These are phyloP conservation scores for Penicillium crustosum DNA, from an alignment of 2,329 filamentous ascomycete species.

Conservation along the genomic window DNA sequence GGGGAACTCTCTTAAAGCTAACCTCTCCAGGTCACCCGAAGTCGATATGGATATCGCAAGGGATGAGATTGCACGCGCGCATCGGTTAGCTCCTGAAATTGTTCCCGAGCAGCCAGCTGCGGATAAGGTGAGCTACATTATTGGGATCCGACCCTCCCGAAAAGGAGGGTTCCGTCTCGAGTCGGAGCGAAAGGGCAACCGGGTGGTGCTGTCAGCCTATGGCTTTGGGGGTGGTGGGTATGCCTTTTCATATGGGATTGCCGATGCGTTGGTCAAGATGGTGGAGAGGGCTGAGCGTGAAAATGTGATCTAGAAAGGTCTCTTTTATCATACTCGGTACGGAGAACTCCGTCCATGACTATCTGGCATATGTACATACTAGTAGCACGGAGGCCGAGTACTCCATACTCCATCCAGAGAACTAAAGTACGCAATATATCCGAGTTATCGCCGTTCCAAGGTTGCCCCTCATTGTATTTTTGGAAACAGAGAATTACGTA, in stretches of 20 bases:
- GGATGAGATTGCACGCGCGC: constrained; percentile 42
- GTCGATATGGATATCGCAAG: constrained; percentile 38
- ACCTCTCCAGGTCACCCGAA: constrained; percentile 32
- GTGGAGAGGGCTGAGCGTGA: constrained; percentile 35
- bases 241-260: constrained; percentile 40
- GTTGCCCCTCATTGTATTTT: not conserved
- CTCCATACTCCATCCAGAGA: too few relatives aligned
- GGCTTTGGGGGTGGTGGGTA: constrained; percentile 42
- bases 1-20: not conserved
- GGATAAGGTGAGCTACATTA: constrained; percentile 33
- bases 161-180: constrained; percentile 39
- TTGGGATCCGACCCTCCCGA: constrained; percentile 39
- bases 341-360: too few relatives aligned
- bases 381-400: too few relatives aligned
- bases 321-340: not conserved
- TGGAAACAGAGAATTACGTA: not conserved
- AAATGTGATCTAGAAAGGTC: constrained; percentile 25
- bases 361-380: too few relatives aligned
- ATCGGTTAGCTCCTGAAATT: constrained; percentile 39
- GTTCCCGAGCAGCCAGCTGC: constrained; percentile 34
- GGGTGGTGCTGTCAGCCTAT: constrained; percentile 37
- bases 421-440: not conserved
- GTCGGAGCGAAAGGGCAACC: constrained; percentile 26
- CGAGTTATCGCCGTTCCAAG: not conserved
- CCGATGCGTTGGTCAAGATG: constrained; percentile 37